phyloP scores from a whole-genome alignment of 1,284 basidiomycete genomes.

The Leccinum angustisporum region DNA sequence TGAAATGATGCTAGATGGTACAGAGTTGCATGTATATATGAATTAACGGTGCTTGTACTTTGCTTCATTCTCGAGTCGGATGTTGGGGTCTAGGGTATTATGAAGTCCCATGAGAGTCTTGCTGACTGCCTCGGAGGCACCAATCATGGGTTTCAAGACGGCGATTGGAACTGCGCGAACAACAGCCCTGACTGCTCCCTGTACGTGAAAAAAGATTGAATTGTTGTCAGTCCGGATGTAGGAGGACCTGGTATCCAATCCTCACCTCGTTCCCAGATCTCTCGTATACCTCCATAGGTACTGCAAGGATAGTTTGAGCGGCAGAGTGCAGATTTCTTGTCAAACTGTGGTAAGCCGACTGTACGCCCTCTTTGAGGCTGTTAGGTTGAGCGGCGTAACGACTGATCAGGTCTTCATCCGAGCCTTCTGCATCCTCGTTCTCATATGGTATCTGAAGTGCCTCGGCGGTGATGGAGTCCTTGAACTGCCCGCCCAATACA shows the following conservation, averaged over 20 bases:
- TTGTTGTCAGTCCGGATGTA: not conserved
- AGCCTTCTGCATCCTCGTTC: slow-evolving; percentile 37
- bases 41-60: slow-evolving; percentile 81
- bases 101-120: slow-evolving; percentile 93
- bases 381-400: slow-evolving; percentile 90
- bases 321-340: slow-evolving; percentile 86
- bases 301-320: slow-evolving; percentile 96
- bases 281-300: slow-evolving; percentile 99
- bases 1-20: slow-evolving; percentile 20
- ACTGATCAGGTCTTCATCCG: slow-evolving; percentile 63
- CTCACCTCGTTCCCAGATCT: slow-evolving; percentile 82
- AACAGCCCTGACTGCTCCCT: slow-evolving; percentile 91
- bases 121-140: slow-evolving; percentile 92
- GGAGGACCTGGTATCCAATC: not conserved
- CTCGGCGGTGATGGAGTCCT: slow-evolving; percentile 64
- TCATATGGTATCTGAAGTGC: slow-evolving; percentile 51
- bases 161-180: slow-evolving; percentile 96
- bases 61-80: slow-evolving; percentile 77
- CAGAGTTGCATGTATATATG: slow-evolving; percentile 14
- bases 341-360: slow-evolving; percentile 85
- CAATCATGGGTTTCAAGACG: slow-evolving; percentile 94
- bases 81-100: slow-evolving; percentile 83
- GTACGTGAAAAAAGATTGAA: slow-evolving; percentile 7
- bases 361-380: slow-evolving; percentile 84
- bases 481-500: slow-evolving; percentile 83